Evolutionary conservation across 1,139 yeast species (phyloP).

Genomic region (Magnusiomyces magnusii): DNA sequence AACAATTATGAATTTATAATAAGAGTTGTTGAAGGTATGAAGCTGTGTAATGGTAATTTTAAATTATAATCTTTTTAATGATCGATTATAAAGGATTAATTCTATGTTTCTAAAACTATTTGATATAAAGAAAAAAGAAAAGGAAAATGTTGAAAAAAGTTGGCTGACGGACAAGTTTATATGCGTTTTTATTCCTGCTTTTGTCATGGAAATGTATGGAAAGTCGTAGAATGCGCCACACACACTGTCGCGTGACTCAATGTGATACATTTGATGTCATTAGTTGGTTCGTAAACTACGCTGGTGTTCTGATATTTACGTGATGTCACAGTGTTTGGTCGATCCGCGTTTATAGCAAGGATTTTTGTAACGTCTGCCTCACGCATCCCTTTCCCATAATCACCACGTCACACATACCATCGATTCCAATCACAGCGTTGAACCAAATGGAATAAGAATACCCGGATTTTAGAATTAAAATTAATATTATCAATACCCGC

Average conservation of each 20-base stretch:
- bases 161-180: background rate
- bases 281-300: background rate
- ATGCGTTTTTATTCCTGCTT: background rate
- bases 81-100: background rate
- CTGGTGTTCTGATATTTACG: background rate
- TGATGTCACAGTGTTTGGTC: background rate
- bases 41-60: background rate
- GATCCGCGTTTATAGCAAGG: background rate
- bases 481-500: no score
- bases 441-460: background rate
- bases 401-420: background rate
- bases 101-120: background rate
- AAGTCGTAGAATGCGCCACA: slow-evolving; percentile 3
- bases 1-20: background rate
- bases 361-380: background rate
- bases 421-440: no score
- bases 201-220: background rate
- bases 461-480: no score
- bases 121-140: slow-evolving; percentile 1
- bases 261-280: background rate
- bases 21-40: background rate
- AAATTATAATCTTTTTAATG: background rate
- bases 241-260: background rate
- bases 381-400: background rate
- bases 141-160: background rate